phyloP scores from a whole-genome alignment of 805 yeast genomes.

The Candida argentea region DNA sequence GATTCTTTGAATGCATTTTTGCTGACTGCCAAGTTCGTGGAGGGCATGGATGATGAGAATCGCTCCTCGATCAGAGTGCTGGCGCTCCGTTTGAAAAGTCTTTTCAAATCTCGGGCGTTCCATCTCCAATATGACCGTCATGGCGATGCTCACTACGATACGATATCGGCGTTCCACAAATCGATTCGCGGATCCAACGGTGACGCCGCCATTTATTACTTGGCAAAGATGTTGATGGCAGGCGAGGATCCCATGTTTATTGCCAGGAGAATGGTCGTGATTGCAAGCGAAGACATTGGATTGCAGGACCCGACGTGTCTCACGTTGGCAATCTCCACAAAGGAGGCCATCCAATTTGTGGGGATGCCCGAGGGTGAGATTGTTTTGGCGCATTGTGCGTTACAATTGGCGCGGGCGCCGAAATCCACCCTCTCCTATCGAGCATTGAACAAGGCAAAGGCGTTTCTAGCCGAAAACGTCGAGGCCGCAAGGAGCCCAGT shows the following conservation, averaged over 20 bases:
- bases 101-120: constrained; percentile 33
- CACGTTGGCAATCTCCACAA: constrained; percentile 80
- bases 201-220: constrained; percentile 81
- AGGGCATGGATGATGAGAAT: constrained; percentile 8
- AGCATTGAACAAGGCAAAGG: constrained; percentile 63
- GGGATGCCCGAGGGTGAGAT: constrained; percentile 95
- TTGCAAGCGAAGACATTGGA: constrained; percentile 94
- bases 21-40: constrained; percentile 19
- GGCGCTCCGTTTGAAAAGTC: constrained; percentile 29
- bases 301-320: constrained; percentile 70
- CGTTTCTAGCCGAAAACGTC: constrained; percentile 46
- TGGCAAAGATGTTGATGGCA: constrained; percentile 80
- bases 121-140: constrained; percentile 65
- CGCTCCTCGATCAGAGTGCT: constrained; percentile 31
- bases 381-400: constrained; percentile 84
- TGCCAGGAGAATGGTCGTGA: constrained; percentile 84
- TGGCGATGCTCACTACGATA: constrained; percentile 91
- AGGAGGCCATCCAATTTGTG: constrained; percentile 77
- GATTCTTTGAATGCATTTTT: constrained; percentile 61
- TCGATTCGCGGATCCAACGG: constrained; percentile 83
- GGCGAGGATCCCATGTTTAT: constrained; percentile 92
- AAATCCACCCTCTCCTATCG: constrained; percentile 83
- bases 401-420: constrained; percentile 75
- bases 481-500: constrained; percentile 52
- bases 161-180: constrained; percentile 93